Base-by-base conservation (phyloP, 257 asterid species). In the Craterostigma plantagineum region DNA sequence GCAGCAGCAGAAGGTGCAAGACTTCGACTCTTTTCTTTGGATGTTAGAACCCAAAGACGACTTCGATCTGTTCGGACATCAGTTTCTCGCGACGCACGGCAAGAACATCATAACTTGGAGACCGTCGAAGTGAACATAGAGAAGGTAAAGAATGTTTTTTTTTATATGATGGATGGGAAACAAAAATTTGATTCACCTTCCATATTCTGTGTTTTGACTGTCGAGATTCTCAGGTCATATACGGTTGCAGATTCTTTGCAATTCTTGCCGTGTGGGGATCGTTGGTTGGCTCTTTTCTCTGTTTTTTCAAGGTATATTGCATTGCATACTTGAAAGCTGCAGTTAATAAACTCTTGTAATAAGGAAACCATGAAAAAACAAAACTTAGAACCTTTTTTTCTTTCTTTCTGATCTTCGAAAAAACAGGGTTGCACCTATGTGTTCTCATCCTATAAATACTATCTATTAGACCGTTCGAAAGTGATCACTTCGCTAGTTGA, bases 251-350 rank as follows among this genome's bases (percentile, higher is more conserved):
- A 11, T 81, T 86, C 68, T 75, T 86, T 40, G 77, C 92, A 12
- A 81, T 81, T 63, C 76, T 86, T 61, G 94, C 94, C n/a, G 96
- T 81, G 12, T 71, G 73, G 80, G 96, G 96, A 15, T 86, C 91
- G 12, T 57, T 86, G 37, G 15, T 77, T 42, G 94, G 94, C 7
- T 86, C 96, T 47, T 69, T 86, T 46, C 87, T 86, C 15, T 86
- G 96, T 54, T 86, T 81, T 52, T 2, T 81, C 50, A 77, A 81
- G 92, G 94, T 77, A 47, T 18, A 43, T 42, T 1, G n/a, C n/a
- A n/a, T n/a, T n/a, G 33, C 5, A 8, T 1, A 33, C 14, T 33
- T 16, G n/a, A n/a, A n/a, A n/a, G n/a, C n/a, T 13, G 1, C 33
- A 18, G 5, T 16, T 39, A 2, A 7, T 35, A n/a, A 3, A n/a